Evolutionary conservation across 495 filamentous ascomycete genomes (phyloP).

Genomic region (Evernia prunastri): DNA sequence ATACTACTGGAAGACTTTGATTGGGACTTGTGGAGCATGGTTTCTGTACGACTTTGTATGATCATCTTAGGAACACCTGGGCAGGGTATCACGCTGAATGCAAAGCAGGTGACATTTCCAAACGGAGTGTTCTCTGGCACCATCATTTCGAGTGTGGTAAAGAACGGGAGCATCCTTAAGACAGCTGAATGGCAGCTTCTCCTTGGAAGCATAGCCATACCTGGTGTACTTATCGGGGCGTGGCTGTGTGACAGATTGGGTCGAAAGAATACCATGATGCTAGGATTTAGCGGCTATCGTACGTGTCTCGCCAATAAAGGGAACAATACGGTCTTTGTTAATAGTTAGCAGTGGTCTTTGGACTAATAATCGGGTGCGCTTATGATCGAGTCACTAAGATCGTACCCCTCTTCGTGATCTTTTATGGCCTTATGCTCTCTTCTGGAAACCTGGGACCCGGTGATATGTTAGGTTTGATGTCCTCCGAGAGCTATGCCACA

Average conservation of each 20-base stretch:
- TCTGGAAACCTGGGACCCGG: slow-evolving; percentile 48
- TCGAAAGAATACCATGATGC: slow-evolving; percentile 48
- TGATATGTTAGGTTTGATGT: slow-evolving; percentile 45
- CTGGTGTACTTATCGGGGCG: slow-evolving; percentile 47
- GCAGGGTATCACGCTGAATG: slow-evolving; percentile 24
- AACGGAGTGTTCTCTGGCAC: slow-evolving; percentile 47
- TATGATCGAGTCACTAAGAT: slow-evolving; percentile 45
- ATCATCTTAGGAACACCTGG: not conserved
- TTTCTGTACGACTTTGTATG: slow-evolving; percentile 45
- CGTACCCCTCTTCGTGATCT: slow-evolving; percentile 46
- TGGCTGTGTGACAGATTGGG: slow-evolving; percentile 42
- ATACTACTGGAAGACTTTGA: slow-evolving; percentile 45
- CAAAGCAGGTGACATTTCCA: slow-evolving; percentile 36
- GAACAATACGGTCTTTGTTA: not conserved
- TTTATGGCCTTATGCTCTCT: slow-evolving; percentile 48
- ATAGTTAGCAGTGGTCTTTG: slow-evolving; percentile 35
- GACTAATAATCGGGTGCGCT: slow-evolving; percentile 45
- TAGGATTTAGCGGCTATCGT: slow-evolving; percentile 46
- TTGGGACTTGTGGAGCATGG: slow-evolving; percentile 46
- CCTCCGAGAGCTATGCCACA: slow-evolving; percentile 47
- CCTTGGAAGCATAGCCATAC: slow-evolving; percentile 40
- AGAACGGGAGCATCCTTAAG: slow-evolving; percentile 32
- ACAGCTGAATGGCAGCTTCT: slow-evolving; percentile 48
- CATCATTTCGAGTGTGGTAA: slow-evolving; percentile 41
- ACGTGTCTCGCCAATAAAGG: not conserved